phyloP scores from a whole-genome alignment of 495 filamentous ascomycete genomes.

The Daldinia bambusicola region DNA sequence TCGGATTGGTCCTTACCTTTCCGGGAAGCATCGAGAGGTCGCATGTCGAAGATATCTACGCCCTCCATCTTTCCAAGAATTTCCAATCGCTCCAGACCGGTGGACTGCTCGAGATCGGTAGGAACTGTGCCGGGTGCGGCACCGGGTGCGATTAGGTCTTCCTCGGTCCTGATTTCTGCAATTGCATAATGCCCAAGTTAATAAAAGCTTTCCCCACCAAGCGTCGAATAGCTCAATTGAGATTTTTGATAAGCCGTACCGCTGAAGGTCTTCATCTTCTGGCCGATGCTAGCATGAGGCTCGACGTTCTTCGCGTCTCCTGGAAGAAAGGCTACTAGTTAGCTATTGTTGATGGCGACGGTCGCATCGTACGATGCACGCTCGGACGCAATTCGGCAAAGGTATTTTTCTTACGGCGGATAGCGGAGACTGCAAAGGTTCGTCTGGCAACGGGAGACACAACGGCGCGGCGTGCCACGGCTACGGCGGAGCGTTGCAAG shows the following conservation, averaged over 20 bases:
- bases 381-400: constrained; percentile 15
- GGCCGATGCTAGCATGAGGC: constrained; percentile 23
- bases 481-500: constrained; percentile 80
- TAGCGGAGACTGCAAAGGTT: constrained; percentile 66
- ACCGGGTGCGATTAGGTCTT: constrained; percentile 86
- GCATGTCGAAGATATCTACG: constrained; percentile 98
- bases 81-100: constrained; percentile 97
- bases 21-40: constrained; percentile 89
- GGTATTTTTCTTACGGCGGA: constrained; percentile 66
- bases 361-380: constrained; percentile 37
- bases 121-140: constrained; percentile 84
- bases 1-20: constrained; percentile 65
- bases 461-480: constrained; percentile 75
- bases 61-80: constrained; percentile 99
- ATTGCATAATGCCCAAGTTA: constrained; percentile 31
- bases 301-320: constrained; percentile 48
- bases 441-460: constrained; percentile 67
- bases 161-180: constrained; percentile 81
- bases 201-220: constrained; percentile 24
- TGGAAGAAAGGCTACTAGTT: constrained; percentile 34
- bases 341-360: constrained; percentile 31
- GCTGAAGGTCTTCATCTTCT: constrained; percentile 45
- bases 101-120: constrained; percentile 92
- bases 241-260: constrained; percentile 33
- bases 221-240: constrained; percentile 18